A percentile compares a stretch with the other conserved stretches of the same genome.
Evolutionary conservation across 1,284 basidiomycete species (phyloP).

Genomic region (Phlebopus sp.): DNA sequence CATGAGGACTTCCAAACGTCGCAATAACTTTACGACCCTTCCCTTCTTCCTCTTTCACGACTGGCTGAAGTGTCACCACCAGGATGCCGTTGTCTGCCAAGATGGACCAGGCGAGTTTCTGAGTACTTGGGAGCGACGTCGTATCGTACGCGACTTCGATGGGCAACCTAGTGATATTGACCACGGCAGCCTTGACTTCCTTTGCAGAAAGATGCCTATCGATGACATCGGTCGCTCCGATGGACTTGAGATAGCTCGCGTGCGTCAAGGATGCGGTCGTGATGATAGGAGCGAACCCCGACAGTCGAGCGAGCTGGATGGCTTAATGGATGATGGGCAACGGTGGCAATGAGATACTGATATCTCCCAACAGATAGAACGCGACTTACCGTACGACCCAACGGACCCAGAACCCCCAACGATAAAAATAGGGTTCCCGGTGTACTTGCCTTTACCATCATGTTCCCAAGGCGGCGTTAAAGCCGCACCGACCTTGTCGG

Average conservation of each 20-base stretch:
- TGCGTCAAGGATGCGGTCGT: constrained; percentile 49
- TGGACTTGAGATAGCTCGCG: constrained; percentile 39
- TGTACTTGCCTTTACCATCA: constrained; percentile 34
- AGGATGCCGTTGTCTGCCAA: constrained; percentile 27
- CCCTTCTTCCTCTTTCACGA: constrained; percentile 21
- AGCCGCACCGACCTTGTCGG: constrained; percentile 22
- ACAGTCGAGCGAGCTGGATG: constrained; percentile 52
- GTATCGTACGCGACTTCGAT: constrained; percentile 42
- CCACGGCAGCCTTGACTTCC: constrained; percentile 29
- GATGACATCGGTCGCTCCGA: constrained; percentile 55
- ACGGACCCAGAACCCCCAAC: constrained; percentile 45
- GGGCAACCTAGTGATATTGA: constrained; percentile 27
- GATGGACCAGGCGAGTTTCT: constrained; percentile 26
- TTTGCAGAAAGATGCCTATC: constrained; percentile 37
- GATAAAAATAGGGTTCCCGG: constrained; percentile 38
- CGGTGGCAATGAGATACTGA: not conserved
- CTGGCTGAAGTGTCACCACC: constrained; percentile 22
- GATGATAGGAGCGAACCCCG: constrained; percentile 54
- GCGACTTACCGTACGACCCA: constrained; percentile 39
- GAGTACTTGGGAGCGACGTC: constrained; percentile 32
- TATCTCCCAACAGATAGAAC: not conserved
- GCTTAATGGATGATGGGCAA: constrained; percentile 31
- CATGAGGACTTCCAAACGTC: constrained; percentile 28
- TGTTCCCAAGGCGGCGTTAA: constrained; percentile 33
- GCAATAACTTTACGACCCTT: constrained; percentile 23